phyloP scores from a whole-genome alignment of 805 yeast species.

The Myxozyma vanderwaltii region DNA sequence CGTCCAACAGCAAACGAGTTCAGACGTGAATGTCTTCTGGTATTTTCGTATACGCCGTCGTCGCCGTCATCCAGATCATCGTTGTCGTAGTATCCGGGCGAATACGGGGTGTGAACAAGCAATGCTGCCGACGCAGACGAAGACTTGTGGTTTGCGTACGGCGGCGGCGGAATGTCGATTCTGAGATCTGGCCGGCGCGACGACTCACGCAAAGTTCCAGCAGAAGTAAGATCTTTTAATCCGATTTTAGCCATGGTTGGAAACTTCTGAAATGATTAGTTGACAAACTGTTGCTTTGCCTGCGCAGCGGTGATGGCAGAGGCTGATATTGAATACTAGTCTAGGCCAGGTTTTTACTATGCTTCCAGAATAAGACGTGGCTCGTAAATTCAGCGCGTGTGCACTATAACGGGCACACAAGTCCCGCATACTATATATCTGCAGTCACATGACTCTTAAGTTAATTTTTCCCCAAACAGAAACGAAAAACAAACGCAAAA shows the following conservation, averaged over 20 bases:
- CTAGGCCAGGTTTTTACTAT: too few relatives aligned
- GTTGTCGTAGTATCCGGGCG: slow-evolving; percentile 29
- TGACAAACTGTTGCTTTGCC: too few relatives aligned
- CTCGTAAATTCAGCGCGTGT: too few relatives aligned
- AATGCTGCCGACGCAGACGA: slow-evolving; percentile 19
- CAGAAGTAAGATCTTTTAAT: slow-evolving; percentile 4
- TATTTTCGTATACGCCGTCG: not conserved
- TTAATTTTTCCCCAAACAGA: too few relatives aligned
- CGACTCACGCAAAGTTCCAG: not conserved
- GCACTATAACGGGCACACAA: too few relatives aligned
- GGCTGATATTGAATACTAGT: too few relatives aligned
- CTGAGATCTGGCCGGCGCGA: slow-evolving; percentile 12
- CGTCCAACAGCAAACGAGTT: slow-evolving; percentile 4
- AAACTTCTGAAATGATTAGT: not conserved
- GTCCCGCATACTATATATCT: too few relatives aligned
- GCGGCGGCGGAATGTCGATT: slow-evolving; percentile 26
- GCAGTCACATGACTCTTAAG: too few relatives aligned
- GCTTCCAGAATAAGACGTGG: too few relatives aligned
- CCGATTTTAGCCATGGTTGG: slow-evolving; percentile 4
- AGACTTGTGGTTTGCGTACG: slow-evolving; percentile 25
- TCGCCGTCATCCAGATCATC: slow-evolving; percentile 15
- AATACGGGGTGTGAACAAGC: slow-evolving; percentile 24
- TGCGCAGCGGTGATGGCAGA: not conserved
- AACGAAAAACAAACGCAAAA: too few relatives aligned
- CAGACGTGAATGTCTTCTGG: not conserved